Percentiles rank a stretch among this genome's conserved stretches.
phyloP scores from a whole-genome alignment of 2,329 filamentous ascomycete species.

The Diaporthe sp. region DNA sequence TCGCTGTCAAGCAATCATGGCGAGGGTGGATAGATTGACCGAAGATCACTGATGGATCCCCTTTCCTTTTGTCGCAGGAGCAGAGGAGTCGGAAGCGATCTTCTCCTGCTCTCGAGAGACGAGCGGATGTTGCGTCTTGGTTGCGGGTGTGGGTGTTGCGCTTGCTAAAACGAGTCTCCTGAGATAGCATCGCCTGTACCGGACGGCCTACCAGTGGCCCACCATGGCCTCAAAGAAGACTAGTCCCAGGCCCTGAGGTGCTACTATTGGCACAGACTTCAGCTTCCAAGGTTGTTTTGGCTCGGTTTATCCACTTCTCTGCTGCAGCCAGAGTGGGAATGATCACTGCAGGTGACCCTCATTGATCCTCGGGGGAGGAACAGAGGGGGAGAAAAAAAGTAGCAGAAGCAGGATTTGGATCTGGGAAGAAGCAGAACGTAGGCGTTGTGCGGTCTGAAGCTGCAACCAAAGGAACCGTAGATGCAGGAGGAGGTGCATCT shows the following conservation, averaged over 20 bases:
- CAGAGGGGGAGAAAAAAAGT: background rate
- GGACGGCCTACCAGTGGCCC: background rate
- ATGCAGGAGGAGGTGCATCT: slow-evolving; percentile 4
- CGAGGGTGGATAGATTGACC: slow-evolving; percentile 24
- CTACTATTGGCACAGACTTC: slow-evolving; percentile 30
- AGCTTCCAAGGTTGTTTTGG: slow-evolving; percentile 26
- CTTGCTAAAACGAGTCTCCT: slow-evolving; percentile 29
- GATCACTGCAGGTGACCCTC: slow-evolving; percentile 24
- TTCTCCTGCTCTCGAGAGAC: background rate
- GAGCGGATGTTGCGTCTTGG: background rate
- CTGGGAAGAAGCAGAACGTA: slow-evolving; percentile 10
- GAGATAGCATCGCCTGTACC: slow-evolving; percentile 21
- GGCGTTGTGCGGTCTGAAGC: too few species aligned
- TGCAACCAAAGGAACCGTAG: background rate
- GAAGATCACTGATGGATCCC: slow-evolving; percentile 23
- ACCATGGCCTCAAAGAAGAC: background rate
- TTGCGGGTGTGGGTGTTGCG: background rate
- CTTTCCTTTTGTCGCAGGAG: slow-evolving; percentile 24
- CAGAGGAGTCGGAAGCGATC: slow-evolving; percentile 2
- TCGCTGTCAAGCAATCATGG: background rate
- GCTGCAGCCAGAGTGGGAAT: slow-evolving; percentile 16
- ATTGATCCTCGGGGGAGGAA: background rate
- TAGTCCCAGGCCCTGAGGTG: slow-evolving; percentile 12
- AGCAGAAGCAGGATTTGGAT: slow-evolving; percentile 1
- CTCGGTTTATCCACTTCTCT: slow-evolving; percentile 17